Percentiles rank a stretch among this genome's conserved stretches.
Evolutionary conservation across 2,329 filamentous ascomycete genomes (phyloP).

Genomic region (Claviceps arundinis): DNA sequence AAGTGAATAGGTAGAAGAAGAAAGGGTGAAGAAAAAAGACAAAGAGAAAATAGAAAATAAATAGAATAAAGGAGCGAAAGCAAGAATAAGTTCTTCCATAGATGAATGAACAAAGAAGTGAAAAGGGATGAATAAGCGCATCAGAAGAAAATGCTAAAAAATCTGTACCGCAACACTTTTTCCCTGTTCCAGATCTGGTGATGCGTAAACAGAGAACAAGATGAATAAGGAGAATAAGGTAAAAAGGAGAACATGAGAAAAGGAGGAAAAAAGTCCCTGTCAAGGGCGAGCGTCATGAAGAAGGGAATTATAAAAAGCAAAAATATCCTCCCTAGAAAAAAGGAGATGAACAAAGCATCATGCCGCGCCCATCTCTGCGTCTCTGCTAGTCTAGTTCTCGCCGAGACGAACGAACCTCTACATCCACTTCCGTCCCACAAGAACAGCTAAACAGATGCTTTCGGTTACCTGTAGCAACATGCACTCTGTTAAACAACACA

Average conservation of each 20-base stretch:
- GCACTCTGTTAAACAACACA: no score
- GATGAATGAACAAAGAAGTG: not conserved
- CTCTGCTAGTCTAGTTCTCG: no score
- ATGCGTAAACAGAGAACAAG: not conserved
- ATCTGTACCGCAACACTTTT: not conserved
- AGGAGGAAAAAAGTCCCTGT: not conserved
- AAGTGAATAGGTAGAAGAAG: not conserved
- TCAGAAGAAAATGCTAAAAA: not conserved
- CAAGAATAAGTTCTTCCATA: not conserved
- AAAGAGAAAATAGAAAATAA: not conserved
- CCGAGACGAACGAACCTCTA: no score
- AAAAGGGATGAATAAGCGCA: not conserved
- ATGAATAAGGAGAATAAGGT: not conserved
- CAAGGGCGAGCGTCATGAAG: not conserved
- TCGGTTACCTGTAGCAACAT: no score
- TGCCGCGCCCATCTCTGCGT: no score
- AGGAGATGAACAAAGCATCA: no score
- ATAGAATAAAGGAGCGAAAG: not conserved
- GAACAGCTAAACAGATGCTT: no score
- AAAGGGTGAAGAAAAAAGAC: not conserved
- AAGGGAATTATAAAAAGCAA: not conserved
- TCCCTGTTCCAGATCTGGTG: not conserved
- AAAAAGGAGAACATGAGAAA: not conserved
- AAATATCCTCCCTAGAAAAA: not conserved
- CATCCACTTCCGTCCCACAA: no score